A percentile compares a stretch with the other conserved stretches of the same genome.
Evolutionary conservation across 2,329 filamentous ascomycete genomes (phyloP).

Genomic region (Periconia sp.): DNA sequence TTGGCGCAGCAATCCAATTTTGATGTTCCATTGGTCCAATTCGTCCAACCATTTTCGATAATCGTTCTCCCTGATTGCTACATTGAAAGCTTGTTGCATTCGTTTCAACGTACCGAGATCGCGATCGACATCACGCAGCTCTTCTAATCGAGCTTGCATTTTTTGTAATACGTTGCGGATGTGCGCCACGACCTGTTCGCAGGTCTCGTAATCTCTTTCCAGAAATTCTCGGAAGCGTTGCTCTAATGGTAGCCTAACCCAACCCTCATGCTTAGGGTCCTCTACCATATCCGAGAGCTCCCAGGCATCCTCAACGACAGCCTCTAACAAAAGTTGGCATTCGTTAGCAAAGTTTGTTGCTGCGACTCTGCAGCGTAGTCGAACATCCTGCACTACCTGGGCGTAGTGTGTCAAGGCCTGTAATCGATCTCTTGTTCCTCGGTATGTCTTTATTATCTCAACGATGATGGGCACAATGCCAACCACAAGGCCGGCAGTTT

Average conservation of each 20-base stretch:
- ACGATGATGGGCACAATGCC: no score
- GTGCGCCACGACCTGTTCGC: conserved; percentile 6
- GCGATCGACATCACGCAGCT: no score
- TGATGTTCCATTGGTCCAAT: conserved; percentile 8
- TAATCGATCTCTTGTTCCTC: no score
- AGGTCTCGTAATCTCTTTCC: conserved; percentile 3
- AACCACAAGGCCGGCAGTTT: no score
- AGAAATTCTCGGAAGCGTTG: conserved; percentile 4
- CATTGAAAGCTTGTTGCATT: no score
- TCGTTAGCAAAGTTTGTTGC: conserved; percentile 9
- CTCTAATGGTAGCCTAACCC: background rate
- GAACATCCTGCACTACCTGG: conserved; percentile 7
- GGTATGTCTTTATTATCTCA: no score
- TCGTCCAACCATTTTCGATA: conserved; percentile 5
- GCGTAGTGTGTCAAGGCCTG: background rate
- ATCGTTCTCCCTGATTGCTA: conserved; percentile 2
- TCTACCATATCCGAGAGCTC: no score
- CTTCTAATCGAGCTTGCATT: background rate
- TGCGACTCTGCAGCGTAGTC: conserved; percentile 7
- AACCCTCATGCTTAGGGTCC: no score
- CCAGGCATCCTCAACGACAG: no score
- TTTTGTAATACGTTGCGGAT: conserved; percentile 9
- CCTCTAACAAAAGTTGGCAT: background rate
- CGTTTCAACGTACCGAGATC: no score
- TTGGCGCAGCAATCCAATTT: conserved; percentile 4